These are phyloP conservation scores for Leccinum incarnatum DNA, from an alignment of 768 basidiomycete species.

Conservation along the genomic window DNA sequence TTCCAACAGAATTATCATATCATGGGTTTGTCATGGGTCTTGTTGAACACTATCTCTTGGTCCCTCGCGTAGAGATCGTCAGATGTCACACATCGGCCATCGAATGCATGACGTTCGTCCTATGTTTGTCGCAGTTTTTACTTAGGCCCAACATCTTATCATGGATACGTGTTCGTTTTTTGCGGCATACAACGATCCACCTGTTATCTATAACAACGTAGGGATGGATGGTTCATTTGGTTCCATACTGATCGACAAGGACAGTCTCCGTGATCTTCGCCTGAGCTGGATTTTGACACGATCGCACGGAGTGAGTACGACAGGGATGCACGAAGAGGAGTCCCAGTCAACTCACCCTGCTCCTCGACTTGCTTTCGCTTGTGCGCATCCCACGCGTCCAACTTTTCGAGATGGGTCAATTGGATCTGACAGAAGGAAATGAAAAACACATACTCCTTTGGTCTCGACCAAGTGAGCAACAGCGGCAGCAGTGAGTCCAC, in stretches of 20 bases:
- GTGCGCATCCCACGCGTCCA: slow-evolving; percentile 1
- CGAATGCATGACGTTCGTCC: not conserved
- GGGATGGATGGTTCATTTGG: not conserved
- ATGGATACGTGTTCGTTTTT: not conserved
- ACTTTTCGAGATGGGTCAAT: not conserved
- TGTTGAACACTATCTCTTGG: not conserved
- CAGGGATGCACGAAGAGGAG: not conserved
- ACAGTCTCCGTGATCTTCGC: not conserved
- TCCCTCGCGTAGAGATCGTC: not conserved
- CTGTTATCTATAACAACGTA: not conserved
- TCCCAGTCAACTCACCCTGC: not conserved
- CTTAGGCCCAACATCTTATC: not conserved
- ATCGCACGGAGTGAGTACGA: not conserved
- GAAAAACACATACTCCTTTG: slow-evolving; percentile 16
- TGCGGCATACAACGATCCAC: not conserved
- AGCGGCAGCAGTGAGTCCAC: slow-evolving; percentile 8
- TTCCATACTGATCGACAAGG: not conserved
- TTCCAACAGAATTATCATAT: not conserved
- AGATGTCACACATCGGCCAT: not conserved
- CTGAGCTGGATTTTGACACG: not conserved
- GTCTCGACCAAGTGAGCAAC: slow-evolving; percentile 11
- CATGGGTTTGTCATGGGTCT: not conserved
- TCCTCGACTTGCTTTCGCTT: not conserved
- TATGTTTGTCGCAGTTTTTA: not conserved
- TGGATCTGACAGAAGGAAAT: not conserved